Evolutionary conservation across 257 asterid genomes (phyloP), one percentile per base, ranked within the genome.

Genomic region (Solanum lignicaule): DNA sequence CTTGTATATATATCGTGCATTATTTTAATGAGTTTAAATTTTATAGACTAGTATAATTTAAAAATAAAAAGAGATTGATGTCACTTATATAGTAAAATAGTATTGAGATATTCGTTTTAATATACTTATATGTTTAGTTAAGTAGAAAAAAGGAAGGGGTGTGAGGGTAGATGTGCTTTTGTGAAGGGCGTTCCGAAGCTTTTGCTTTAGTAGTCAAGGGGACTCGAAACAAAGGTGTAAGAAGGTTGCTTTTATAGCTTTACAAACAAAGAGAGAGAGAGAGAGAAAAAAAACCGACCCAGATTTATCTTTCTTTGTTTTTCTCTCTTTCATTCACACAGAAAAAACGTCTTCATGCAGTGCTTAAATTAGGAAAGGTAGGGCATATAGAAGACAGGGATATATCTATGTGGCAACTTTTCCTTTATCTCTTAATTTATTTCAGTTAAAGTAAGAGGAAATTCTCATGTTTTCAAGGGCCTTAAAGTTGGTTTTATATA

Each of bases 171-270:
- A 68, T 83, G 73, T 73, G 88, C 89, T 83, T 88, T 78, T 62
- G 79, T 83, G 88, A 76, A 91, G 93, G 87, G 79, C 83, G 90
- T 89, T 90, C 83, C 87, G 29, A 88, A 86, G 88, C 96, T 92
- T 95, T 95, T 91, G 90, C 95, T 95, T 96, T 96, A 85, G 85
- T 93, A 89, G 96, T 94, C 94, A 95, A 93, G 93, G 90, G 86
- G 90, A 82, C 92, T 85, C 88, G 72, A 52, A 86, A 84, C 88
- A 89, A 88, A 88, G 87, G 75, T 65, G 88, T 81, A 41, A 75
- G 29, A 72, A 87, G 87, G 33, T 27, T 46, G 85, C 85, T n/a
- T n/a, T 79, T 69, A 78, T 85, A 66, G 62, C 88, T 88, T 86
- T 82, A 46, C 85, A 52, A 87, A 69, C 43, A 66, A 38, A 88